Percentiles rank a stretch among this genome's conserved stretches.
These are phyloP conservation scores for Ophiobolus disseminans DNA, from an alignment of 2,329 filamentous ascomycete species.

Conservation along the genomic window DNA sequence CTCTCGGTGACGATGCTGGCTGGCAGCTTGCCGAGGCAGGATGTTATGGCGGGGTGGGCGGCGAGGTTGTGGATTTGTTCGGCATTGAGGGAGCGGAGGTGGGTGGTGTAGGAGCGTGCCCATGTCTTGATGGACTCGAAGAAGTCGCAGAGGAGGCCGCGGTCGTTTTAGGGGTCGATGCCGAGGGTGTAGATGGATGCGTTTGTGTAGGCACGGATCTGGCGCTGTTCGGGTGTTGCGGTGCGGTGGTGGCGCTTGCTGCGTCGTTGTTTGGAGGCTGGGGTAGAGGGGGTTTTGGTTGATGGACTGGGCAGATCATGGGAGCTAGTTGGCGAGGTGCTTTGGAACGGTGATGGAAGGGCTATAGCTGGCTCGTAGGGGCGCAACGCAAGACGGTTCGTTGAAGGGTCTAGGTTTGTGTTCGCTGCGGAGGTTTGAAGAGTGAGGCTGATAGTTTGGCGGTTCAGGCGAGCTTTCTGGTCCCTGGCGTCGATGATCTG, in stretches of 20 bases:
- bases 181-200: conserved; percentile 22
- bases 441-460: no score
- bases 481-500: neutral
- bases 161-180: conserved; percentile 25
- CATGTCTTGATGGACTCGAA: conserved; percentile 29
- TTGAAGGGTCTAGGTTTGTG: no score
- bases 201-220: conserved; percentile 9
- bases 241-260: conserved; percentile 22
- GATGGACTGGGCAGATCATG: no score
- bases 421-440: no score
- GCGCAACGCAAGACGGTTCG: no score
- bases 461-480: no score
- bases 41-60: neutral
- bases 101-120: conserved; percentile 12
- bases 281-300: neutral
- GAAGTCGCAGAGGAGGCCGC: conserved; percentile 29
- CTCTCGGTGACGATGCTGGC: conserved; percentile 15
- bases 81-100: conserved; percentile 2
- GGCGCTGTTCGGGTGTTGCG: conserved; percentile 24
- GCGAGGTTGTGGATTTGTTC: conserved; percentile 8
- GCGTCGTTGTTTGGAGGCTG: neutral
- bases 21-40: conserved; percentile 5
- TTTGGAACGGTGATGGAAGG: no score
- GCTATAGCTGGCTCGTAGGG: no score
- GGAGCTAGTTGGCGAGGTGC: neutral